Base-by-base conservation (phyloP, 2,329 filamentous ascomycete species). In the Leptoxyphium fumago region DNA sequence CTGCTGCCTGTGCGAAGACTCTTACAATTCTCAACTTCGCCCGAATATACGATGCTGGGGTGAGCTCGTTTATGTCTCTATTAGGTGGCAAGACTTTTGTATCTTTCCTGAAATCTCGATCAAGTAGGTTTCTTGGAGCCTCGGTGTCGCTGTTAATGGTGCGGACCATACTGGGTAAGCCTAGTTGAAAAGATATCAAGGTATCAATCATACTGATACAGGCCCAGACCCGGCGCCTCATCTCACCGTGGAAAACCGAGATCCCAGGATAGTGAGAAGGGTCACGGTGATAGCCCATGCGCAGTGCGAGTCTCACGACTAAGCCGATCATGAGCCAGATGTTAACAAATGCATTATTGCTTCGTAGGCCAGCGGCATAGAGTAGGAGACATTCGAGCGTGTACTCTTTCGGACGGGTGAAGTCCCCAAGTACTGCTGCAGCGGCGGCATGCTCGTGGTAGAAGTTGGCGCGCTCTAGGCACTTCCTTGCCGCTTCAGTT, bases 111-210 rank as follows among this genome's bases (percentile, higher is more conserved):
- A 73, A 64, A 38, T 73, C 70, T 1, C 48, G 50, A 43, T 72
- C 69, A 1, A 62, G 50, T 0, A 72, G 55, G 40, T 72, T 73
- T 0, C 55, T 55, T 1, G 70, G 70, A 30, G 63, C 59, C 13
- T 55, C 49, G 0, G 67, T 67, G 45, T 73, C 69, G 30, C 56
- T 59, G 11, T 66, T 58, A 14, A 61, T 55, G 5, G 63, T 56
- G 38, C 61, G 59, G 10, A 71, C 63, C 61, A 71, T 67, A n/a
- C 66, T 66, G 2, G 70, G 70, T 14, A 72, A 55, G 0, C 69
- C 70, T 32, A 71, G 58, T 44, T 71, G 65, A 38, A 69, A 70
- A 0, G 67, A 70, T 36, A 70, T 59, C 8, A 71, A 47, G 0
- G 67, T 56, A 29, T 73, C 70, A 3, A 70, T 50, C 49, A 68